These are phyloP conservation scores for Xylariomycetidae sp. DNA, from an alignment of 2,329 filamentous ascomycete genomes.

Conservation along the genomic window DNA sequence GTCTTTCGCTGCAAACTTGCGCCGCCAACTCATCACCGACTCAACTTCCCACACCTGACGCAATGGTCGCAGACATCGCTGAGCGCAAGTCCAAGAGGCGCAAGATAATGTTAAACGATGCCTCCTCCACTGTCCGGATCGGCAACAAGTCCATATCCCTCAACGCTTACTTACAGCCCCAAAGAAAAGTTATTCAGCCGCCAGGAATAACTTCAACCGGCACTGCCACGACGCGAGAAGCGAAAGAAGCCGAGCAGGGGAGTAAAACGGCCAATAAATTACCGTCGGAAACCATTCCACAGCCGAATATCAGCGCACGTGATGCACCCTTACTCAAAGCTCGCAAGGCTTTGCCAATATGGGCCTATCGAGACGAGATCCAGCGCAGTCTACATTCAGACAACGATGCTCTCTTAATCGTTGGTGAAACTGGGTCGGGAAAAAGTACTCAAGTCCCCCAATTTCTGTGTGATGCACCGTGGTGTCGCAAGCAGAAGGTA, in stretches of 20 bases:
- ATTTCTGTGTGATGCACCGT: slow-evolving; percentile 73
- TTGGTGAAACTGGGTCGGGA: slow-evolving; percentile 92
- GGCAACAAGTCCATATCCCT: slow-evolving; percentile 46
- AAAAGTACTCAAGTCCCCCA: slow-evolving; percentile 97
- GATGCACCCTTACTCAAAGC: slow-evolving; percentile 28
- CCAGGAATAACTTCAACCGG: neutral
- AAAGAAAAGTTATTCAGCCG: slow-evolving; percentile 16
- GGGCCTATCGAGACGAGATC: slow-evolving; percentile 68
- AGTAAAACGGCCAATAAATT: slow-evolving; percentile 2
- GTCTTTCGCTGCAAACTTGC: no score
- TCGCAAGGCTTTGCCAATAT: slow-evolving; percentile 75
- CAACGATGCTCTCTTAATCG: slow-evolving; percentile 71
- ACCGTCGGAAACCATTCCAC: slow-evolving; percentile 2
- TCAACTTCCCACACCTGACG: slow-evolving; percentile 1
- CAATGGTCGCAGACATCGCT: slow-evolving; percentile 19
- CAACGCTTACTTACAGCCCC: slow-evolving; percentile 42
- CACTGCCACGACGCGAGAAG: slow-evolving; percentile 1
- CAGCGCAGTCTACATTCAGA: slow-evolving; percentile 56
- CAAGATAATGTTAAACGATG: slow-evolving; percentile 27
- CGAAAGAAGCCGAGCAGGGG: slow-evolving; percentile 4
- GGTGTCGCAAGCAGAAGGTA: slow-evolving; percentile 64
- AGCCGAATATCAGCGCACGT: slow-evolving; percentile 6
- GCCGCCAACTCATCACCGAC: neutral
- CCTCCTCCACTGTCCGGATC: slow-evolving; percentile 37
- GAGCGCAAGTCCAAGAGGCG: slow-evolving; percentile 33